Evolutionary conservation across 2,329 filamentous ascomycete genomes (phyloP).

Genomic region (Zymoseptoria ardabiliae): DNA sequence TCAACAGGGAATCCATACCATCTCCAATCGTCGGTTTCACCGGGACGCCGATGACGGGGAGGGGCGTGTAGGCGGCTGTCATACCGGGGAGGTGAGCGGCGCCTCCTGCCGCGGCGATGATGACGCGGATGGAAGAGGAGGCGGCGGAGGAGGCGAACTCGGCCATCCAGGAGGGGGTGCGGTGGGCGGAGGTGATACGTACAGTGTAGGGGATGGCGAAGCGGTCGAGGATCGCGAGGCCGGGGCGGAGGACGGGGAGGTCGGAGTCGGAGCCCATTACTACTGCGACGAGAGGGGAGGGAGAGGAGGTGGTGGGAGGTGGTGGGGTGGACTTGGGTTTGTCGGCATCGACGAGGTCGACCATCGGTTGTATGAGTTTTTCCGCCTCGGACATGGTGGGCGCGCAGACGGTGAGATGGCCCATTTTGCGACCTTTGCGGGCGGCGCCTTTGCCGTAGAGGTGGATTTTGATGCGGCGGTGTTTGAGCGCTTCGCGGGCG

Average conservation of each 20-base stretch:
- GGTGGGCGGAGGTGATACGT: conserved; percentile 67
- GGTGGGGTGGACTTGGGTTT: conserved; percentile 37
- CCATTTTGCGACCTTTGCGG: conserved; percentile 86
- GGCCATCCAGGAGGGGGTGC: conserved; percentile 43
- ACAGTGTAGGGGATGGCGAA: conserved; percentile 66
- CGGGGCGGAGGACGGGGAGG: conserved; percentile 58
- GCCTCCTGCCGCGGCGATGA: conserved; percentile 45
- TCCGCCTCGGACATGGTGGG: conserved; percentile 61
- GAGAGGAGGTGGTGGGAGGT: conserved; percentile 15
- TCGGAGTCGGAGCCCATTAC: conserved; percentile 83
- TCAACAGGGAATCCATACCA: conserved; percentile 44
- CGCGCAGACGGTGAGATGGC: conserved; percentile 78
- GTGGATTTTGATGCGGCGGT: conserved; percentile 60
- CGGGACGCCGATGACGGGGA: conserved; percentile 46
- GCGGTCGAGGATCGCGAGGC: conserved; percentile 58
- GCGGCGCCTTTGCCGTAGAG: conserved; percentile 84
- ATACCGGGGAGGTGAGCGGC: conserved; percentile 47
- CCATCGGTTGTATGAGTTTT: conserved; percentile 60
- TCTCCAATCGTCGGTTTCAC: conserved; percentile 45
- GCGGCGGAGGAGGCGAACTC: conserved; percentile 37
- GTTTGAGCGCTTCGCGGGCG: conserved; percentile 48
- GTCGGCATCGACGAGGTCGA: conserved; percentile 55
- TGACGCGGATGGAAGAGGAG: conserved; percentile 33
- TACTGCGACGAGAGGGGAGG: conserved; percentile 59
- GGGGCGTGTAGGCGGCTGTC: conserved; percentile 42